Conservation (phyloP, 768 basidiomycete species). For the Lactarius trivialis region DNA sequence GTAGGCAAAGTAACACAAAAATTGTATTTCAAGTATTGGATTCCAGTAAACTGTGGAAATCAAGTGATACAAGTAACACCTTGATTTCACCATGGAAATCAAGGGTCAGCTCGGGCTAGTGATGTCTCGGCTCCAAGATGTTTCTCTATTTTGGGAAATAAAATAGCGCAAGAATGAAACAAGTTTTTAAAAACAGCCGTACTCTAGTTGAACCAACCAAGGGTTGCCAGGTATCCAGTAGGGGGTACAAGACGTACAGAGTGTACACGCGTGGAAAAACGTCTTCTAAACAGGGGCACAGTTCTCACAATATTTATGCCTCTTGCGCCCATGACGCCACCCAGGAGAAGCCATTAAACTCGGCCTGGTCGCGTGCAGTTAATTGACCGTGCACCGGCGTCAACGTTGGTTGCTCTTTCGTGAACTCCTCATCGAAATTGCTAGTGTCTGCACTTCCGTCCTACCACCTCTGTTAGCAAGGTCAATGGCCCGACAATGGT, state of each 20-base stretch:
- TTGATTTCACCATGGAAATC: too few relatives aligned
- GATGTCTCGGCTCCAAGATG: too few relatives aligned
- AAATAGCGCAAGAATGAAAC: too few relatives aligned
- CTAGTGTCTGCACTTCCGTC: conserved; percentile 82
- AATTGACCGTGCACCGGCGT: conserved; percentile 96
- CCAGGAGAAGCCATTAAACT: conserved; percentile 98
- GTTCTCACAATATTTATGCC: conserved; percentile 15
- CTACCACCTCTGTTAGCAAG: conserved; percentile 32
- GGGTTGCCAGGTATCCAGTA: conserved; percentile 30
- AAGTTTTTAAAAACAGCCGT: conserved; percentile 12
- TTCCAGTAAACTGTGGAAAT: too few relatives aligned
- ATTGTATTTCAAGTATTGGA: too few relatives aligned
- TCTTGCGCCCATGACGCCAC: conserved; percentile 42
- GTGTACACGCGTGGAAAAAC: conserved; percentile 12
- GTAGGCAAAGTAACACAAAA: too few relatives aligned
- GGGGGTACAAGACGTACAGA: conserved; percentile 16
- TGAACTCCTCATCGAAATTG: conserved; percentile 97
- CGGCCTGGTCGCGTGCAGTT: conserved; percentile 82
- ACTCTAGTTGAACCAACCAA: conserved; percentile 4
- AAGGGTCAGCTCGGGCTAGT: too few relatives aligned
- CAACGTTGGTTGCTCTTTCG: conserved; percentile 90
- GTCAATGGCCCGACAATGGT: not conserved
- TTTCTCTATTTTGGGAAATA: too few relatives aligned
- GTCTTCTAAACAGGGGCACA: conserved; percentile 23
- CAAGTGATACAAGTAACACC: too few relatives aligned